Conservation (phyloP, 768 basidiomycete species). For the Agaricus bisporus region DNA sequence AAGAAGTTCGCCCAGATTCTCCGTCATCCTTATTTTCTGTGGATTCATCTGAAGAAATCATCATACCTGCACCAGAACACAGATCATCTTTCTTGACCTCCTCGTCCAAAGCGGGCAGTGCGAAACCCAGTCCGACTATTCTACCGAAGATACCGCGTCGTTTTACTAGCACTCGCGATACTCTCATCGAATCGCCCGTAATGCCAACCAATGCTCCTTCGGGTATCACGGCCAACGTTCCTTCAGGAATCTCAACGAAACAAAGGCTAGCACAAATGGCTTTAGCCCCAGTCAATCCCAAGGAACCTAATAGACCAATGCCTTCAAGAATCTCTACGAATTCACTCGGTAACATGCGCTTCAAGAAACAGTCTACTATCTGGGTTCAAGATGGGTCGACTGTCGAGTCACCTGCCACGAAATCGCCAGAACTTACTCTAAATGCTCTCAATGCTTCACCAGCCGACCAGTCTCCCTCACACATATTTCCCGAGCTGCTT, state of each 20-base stretch:
- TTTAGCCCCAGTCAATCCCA: constrained; percentile 29
- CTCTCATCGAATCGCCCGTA: constrained; percentile 11
- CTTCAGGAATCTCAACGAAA: constrained; percentile 42
- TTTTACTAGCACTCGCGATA: constrained; percentile 18
- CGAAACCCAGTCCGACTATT: constrained; percentile 2
- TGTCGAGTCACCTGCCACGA: constrained; percentile 1
- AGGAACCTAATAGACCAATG: constrained; percentile 17
- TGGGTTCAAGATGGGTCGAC: constrained; percentile 6
- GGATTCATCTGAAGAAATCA: constrained; percentile 9
- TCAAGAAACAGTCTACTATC: constrained; percentile 5
- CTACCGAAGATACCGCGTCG: constrained; percentile 15
- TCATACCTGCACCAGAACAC: neutral
- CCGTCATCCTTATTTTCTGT: constrained; percentile 8
- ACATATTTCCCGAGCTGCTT: neutral
- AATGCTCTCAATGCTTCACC: constrained; percentile 4
- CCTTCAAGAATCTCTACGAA: constrained; percentile 9
- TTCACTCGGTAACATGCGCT: constrained; percentile 1
- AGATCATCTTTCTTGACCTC: neutral
- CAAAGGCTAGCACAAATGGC: constrained; percentile 39
- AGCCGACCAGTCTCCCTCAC: neutral
- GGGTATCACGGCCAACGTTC: constrained; percentile 21
- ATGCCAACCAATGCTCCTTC: constrained; percentile 13
- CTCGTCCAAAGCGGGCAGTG: neutral
- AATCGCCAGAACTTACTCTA: constrained; percentile 1
- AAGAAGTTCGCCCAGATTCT: constrained; percentile 4